Evolutionary conservation across 768 basidiomycete species (phyloP), one percentile per base, ranked within the genome.

Genomic region (Lenzites betulinus): DNA sequence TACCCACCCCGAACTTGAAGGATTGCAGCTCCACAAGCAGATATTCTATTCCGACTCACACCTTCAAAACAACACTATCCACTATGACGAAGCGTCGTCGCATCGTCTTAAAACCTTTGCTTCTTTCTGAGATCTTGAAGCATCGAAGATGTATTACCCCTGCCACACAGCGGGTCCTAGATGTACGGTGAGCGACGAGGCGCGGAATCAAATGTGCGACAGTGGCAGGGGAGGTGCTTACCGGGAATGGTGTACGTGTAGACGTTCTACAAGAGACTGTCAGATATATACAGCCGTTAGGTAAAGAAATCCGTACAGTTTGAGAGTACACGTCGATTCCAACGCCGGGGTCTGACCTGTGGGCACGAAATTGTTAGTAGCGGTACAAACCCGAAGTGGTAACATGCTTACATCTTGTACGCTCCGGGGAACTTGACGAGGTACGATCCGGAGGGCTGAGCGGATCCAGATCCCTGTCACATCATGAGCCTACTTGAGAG

Each of bases 161-260:
- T 62, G 60, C 60, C 60, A 62, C 33, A 62, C 60, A 52, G 60
- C 54, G 15, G 60, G 60, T 8, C 55, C 59, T 54, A 23, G 0
- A 22, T 9, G 13, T 6, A 35, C 38, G 15, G 15, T 54, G 6
- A 60, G 52, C 22, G 46, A 35, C n/a, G 9, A 5, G 1, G 2
- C 35, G 20, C 8, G n/a, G 18, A 15, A 11, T 12, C 20, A n/a
- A n/a, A n/a, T n/a, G n/a, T n/a, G n/a, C n/a, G n/a, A n/a, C n/a
- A n/a, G n/a, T n/a, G n/a, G n/a, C n/a, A 57, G 52, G 60, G 58
- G 25, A 64, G 59, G 23, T 62, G 63, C 28, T 59, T 66, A 42
- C 77, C 78, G 28, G 76, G 78, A 54, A 80, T 79, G 20, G 70
- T 68, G 70, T 79, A 79, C 52, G 70, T 76, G 36, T 76, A 75